Evolutionary conservation across 2,329 filamentous ascomycete genomes (phyloP), one percentile per base, ranked within the genome.

Genomic region (Lojkania enalia): DNA sequence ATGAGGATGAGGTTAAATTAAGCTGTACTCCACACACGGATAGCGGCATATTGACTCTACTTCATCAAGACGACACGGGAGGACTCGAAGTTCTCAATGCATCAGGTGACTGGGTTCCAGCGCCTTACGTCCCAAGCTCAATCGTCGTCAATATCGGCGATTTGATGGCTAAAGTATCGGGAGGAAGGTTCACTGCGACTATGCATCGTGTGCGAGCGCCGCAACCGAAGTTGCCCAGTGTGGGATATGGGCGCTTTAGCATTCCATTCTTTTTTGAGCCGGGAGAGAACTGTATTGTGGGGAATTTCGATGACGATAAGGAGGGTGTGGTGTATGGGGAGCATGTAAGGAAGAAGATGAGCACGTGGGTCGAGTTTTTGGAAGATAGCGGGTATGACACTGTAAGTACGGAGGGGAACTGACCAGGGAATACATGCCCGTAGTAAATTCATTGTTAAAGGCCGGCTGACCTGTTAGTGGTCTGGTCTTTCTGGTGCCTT

Each of bases 181-280:
- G 71, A n/a, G 70, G 70, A 5, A 49, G 62, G 29, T 76, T 75
- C 53, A 67, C 73, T 7, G 74, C 73, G 9, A 77, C 74, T 2
- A 70, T 70, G 60, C 74, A 77, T 58, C 67, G 73, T 2, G 74
- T 77, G 2, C 62, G 70, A 20, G 47, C 36, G 18, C 48, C 20
- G 32, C 31, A 15, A n/a, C 18, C 38, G 4, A 45, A 64, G 60
- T 12, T 57, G 51, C 14, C 48, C 54, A 15, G 59, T 60, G 5
- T 50, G 57, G 32, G 27, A n/a, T 43, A 46, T 25, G 69, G 67
- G 1, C 57, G 71, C 14, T 73, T 72, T 42, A 74, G 71, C 37
- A 71, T 76, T 20, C 74, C 73, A 2, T 77, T 76, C 55, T 77
- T 77, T 58, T 76, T 76, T 48, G 72, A 76, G 57, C 74, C 73